Percentiles rank a stretch among this genome's conserved stretches.
These are phyloP conservation scores for Backusella parvicylindrica DNA, from an alignment of 192 early-diverging fungal species.

Conservation along the genomic window DNA sequence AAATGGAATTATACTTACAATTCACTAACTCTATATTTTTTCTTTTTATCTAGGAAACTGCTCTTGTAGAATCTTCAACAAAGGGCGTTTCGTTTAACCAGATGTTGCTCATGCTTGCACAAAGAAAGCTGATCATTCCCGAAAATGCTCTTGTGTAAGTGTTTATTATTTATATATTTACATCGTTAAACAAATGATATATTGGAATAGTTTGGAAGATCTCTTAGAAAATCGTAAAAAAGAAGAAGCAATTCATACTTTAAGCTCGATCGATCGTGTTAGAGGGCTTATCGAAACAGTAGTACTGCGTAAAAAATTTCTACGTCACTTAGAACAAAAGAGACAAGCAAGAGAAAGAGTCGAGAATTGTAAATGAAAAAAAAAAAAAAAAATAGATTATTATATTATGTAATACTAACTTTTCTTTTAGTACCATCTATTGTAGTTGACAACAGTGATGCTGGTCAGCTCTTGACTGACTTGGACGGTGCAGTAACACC, in stretches of 20 bases:
- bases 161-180: neutral
- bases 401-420: neutral
- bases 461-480: neutral
- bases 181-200: neutral
- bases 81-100: slow-evolving; percentile 42
- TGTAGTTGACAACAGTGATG: slow-evolving; percentile 19
- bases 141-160: slow-evolving; percentile 51
- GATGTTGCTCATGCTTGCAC: slow-evolving; percentile 54
- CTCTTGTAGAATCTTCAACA: slow-evolving; percentile 13
- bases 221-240: slow-evolving; percentile 36
- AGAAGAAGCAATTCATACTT: slow-evolving; percentile 31
- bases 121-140: slow-evolving; percentile 52
- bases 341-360: neutral
- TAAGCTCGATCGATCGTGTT: slow-evolving; percentile 32
- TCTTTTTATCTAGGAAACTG: slow-evolving; percentile 13
- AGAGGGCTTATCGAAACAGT: slow-evolving; percentile 32
- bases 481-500: neutral
- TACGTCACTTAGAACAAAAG: slow-evolving; percentile 18
- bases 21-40: neutral
- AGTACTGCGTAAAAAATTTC: slow-evolving; percentile 30
- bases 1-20: neutral
- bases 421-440: slow-evolving; percentile 22
- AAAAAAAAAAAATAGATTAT: neutral
- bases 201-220: slow-evolving; percentile 32
- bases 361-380: neutral